Conservation (phyloP, 2,329 filamentous ascomycete species). For the Claviceps capensis region DNA sequence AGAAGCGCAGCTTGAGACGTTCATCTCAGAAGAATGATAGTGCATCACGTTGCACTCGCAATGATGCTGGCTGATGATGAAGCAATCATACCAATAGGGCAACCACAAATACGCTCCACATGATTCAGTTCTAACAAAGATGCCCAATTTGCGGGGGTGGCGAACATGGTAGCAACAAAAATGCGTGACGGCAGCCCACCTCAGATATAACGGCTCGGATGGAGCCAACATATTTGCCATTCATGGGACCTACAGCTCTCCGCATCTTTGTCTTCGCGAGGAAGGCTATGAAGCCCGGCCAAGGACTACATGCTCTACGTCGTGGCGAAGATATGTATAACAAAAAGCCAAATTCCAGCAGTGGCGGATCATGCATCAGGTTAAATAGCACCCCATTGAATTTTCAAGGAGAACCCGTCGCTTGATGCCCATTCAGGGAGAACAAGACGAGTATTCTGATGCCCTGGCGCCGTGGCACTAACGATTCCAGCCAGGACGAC, state of each 20-base stretch:
- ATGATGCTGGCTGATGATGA: constrained; percentile 27
- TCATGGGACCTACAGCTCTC: too few relatives aligned
- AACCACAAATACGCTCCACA: constrained; percentile 27
- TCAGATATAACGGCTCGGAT: too few relatives aligned
- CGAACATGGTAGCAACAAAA: too few relatives aligned
- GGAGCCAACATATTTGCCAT: too few relatives aligned
- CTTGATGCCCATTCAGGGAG: constrained; percentile 25
- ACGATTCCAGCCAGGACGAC: constrained; percentile 1
- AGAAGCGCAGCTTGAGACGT: constrained; percentile 15
- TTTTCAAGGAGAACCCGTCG: constrained; percentile 32
- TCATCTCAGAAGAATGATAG: constrained; percentile 30
- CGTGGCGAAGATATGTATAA: not conserved
- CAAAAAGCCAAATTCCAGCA: too few relatives aligned
- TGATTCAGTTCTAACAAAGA: constrained; percentile 13
- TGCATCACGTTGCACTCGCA: constrained; percentile 27
- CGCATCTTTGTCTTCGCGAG: too few relatives aligned
- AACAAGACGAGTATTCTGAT: constrained; percentile 29
- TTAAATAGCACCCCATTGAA: constrained; percentile 27
- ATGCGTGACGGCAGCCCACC: too few relatives aligned
- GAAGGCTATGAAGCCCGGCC: too few relatives aligned
- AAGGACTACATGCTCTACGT: not conserved
- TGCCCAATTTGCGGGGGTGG: too few relatives aligned
- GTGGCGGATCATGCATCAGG: constrained; percentile 26
- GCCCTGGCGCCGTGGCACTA: constrained; percentile 17
- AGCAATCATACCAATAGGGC: constrained; percentile 30